Base-by-base conservation (phyloP, 163 green algal species). In the Scenedesmus sp. region DNA sequence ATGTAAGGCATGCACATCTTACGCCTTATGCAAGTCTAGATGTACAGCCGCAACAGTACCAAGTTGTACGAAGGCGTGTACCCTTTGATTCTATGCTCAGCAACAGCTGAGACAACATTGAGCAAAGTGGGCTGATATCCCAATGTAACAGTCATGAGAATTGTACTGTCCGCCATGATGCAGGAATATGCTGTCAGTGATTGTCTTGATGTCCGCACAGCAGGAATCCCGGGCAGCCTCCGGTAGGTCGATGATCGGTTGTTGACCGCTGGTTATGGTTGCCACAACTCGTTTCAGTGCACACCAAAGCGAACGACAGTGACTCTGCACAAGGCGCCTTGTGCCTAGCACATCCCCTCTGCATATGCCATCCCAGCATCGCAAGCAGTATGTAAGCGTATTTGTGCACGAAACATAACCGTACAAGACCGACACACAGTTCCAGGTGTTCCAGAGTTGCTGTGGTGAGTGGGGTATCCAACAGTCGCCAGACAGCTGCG, bases 341-440 rank as follows among this genome's bases (percentile, higher is more conserved):
- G 78, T 51, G 43, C 42, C 40, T 4, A 51, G 42, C 40, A 51
- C 78, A 33, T 51, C 35, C 40, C 42, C 35, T n/a, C 35, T 84
- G 40, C 42, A 84, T 84, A 51, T 84, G 78, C 78, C 78, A 84
- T 49, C 53, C 35, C 42, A 49, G 43, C 43, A 51, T 59, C 42
- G n/a, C 33, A n/a, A 84, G 43, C 42, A 84, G 22, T 35, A 1
- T 46, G 12, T 35, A 76, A 20, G 65, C 65, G 65, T 56, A n/a
- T 35, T 35, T 5, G n/a, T 22, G 78, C 78, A 84, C 16, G 42
- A 53, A 26, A 18, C 1, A 49, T 22, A 2, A 35, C 7, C 7
- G 12, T 24, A 49, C 35, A 20, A 84, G 3, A 35, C 35, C 22
- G 6, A 56, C 7, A 49, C 53, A 16, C 33, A 35, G 22, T 35